A percentile compares a stretch with the other conserved stretches of the same genome.
These are phyloP conservation scores for Coemansia sp. DNA, from an alignment of 192 early-diverging fungal species.

Conservation along the genomic window DNA sequence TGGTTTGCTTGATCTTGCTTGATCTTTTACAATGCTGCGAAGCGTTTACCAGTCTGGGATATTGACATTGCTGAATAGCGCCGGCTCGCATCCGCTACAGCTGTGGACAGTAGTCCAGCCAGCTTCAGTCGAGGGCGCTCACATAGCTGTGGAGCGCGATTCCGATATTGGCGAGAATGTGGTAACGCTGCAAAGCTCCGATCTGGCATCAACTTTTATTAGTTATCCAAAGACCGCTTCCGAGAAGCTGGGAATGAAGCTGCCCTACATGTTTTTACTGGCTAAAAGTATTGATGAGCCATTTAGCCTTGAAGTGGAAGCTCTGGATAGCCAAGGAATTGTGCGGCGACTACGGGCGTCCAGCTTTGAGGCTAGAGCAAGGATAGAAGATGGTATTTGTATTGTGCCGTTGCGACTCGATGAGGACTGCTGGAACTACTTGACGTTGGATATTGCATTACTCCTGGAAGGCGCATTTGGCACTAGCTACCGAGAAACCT, in stretches of 20 bases:
- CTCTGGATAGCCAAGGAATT: conserved; percentile 79
- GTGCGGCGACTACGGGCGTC: conserved; percentile 80
- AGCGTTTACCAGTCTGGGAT: conserved; percentile 39
- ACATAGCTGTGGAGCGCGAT: neutral
- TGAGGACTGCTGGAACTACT: conserved; percentile 89
- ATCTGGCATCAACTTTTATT: conserved; percentile 85
- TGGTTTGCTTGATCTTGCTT: neutral
- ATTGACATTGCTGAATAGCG: conserved; percentile 40
- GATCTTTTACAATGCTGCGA: conserved; percentile 22
- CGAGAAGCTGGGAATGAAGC: conserved; percentile 83
- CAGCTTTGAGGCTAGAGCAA: conserved; percentile 62
- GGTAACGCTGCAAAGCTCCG: conserved; percentile 42
- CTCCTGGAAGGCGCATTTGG: conserved; percentile 87
- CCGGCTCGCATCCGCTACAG: conserved; percentile 32
- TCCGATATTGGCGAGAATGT: neutral
- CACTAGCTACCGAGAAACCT: conserved; percentile 82
- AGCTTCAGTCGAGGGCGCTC: neutral
- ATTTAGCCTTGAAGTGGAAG: conserved; percentile 90
- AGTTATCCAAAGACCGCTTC: conserved; percentile 74
- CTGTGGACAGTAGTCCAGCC: conserved; percentile 21
- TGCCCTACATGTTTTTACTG: conserved; percentile 84
- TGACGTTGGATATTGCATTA: conserved; percentile 85
- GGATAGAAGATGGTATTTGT: conserved; percentile 60
- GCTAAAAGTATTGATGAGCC: conserved; percentile 88
- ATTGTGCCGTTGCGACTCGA: conserved; percentile 93